Conservation (phyloP, 352 stramenopile species). For the Phytophthora boehmeriae region DNA sequence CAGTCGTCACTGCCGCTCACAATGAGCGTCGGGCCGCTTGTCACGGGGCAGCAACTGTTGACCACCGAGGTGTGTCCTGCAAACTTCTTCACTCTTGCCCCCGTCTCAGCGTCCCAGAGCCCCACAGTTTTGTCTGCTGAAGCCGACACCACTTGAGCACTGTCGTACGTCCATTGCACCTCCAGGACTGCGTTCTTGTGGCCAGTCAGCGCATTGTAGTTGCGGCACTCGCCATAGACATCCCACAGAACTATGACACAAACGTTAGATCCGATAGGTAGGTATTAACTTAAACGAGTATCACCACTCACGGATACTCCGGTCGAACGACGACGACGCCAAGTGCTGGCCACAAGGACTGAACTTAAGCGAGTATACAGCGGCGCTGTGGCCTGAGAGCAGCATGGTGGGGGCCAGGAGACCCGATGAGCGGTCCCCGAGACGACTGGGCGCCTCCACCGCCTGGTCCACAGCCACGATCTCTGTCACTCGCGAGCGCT, state of each 20-base stretch:
- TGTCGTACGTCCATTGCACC: slow-evolving; percentile 92
- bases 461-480: slow-evolving; percentile 74
- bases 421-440: slow-evolving; percentile 67
- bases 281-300: not conserved
- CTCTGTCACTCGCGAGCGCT: slow-evolving; percentile 71
- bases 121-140: slow-evolving; percentile 94
- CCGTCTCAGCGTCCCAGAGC: slow-evolving; percentile 88
- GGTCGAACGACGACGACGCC: slow-evolving; percentile 77
- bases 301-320: slow-evolving; percentile 53
- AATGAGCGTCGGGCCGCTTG: slow-evolving; percentile 78
- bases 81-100: slow-evolving; percentile 84
- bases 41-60: slow-evolving; percentile 92
- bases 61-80: slow-evolving; percentile 85
- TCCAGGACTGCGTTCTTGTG: slow-evolving; percentile 97
- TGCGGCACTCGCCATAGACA: slow-evolving; percentile 89
- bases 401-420: slow-evolving; percentile 80
- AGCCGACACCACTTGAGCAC: slow-evolving; percentile 84
- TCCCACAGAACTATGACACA: slow-evolving; percentile 86
- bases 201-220: slow-evolving; percentile 93
- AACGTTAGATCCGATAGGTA: not conserved
- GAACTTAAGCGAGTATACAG: slow-evolving; percentile 84
- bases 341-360: slow-evolving; percentile 72
- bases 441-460: slow-evolving; percentile 57
- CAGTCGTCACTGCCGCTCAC: slow-evolving; percentile 93
- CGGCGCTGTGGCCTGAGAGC: slow-evolving; percentile 74